Percentiles rank a stretch among this genome's conserved stretches.
Conservation (phyloP, 2,329 filamentous ascomycete species). For the Colletotrichum scovillei region DNA sequence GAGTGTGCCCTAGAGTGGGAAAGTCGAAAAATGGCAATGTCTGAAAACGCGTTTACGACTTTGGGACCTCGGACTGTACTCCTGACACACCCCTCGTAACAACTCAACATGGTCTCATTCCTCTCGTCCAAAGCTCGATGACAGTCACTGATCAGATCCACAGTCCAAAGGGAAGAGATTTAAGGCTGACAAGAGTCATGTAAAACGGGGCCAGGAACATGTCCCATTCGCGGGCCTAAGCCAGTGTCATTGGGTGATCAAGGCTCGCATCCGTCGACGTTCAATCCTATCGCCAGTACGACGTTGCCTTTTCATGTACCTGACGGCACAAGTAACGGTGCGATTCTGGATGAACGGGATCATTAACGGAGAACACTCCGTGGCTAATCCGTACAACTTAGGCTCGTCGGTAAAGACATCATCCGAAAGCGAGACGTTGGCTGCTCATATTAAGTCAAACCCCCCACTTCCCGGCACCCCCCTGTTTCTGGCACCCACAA, state of each 20-base stretch:
- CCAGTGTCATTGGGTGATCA: not conserved
- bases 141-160: not conserved
- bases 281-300: not conserved
- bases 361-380: not conserved
- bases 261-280: too few relatives aligned
- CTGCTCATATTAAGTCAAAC: not conserved
- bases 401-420: not conserved
- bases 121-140: not conserved
- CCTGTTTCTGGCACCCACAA: too few relatives aligned
- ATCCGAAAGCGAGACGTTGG: not conserved
- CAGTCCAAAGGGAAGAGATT: not conserved
- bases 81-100: not conserved
- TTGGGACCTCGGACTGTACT: not conserved
- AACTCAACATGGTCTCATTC: not conserved
- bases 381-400: not conserved
- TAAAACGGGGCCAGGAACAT: not conserved
- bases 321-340: not conserved
- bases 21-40: not conserved
- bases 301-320: too few relatives aligned
- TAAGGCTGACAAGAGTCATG: not conserved
- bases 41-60: not conserved
- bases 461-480: too few relatives aligned
- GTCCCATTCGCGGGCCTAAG: not conserved
- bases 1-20: not conserved
- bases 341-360: not conserved